These are phyloP conservation scores for Camelina sativa DNA, from an alignment of 345 rosid species.

Conservation along the genomic window DNA sequence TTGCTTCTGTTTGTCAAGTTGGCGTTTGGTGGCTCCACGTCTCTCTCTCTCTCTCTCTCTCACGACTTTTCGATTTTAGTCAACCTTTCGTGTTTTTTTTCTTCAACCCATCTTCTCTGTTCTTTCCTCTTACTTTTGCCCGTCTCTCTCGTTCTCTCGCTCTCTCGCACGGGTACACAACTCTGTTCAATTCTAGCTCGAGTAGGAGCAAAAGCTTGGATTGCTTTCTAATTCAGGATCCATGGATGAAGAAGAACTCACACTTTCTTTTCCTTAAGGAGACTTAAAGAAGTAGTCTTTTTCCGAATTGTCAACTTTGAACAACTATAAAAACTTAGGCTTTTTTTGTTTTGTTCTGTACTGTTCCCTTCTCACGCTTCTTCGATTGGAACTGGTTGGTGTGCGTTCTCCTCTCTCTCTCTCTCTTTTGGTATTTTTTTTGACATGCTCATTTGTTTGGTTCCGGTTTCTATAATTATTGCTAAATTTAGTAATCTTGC, in stretches of 20 bases:
- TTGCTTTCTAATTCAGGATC: slow-evolving; percentile 5
- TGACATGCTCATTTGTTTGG: slow-evolving; percentile 23
- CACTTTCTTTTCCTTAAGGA: slow-evolving; percentile 30
- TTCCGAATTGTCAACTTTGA: slow-evolving; percentile 21
- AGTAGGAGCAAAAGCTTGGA: slow-evolving; percentile 2
- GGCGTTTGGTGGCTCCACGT: slow-evolving; percentile 49
- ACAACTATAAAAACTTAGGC: not conserved
- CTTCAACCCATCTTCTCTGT: slow-evolving; percentile 27
- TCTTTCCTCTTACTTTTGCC: slow-evolving; percentile 18
- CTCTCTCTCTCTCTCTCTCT: slow-evolving; percentile 21
- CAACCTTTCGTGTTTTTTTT: slow-evolving; percentile 29
- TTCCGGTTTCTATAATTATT: not conserved
- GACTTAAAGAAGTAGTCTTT: not conserved
- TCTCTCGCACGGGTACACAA: slow-evolving; percentile 19
- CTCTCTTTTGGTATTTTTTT: slow-evolving; percentile 15
- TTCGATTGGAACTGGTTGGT: slow-evolving; percentile 22
- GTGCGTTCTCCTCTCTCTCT: not conserved
- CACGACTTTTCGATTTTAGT: slow-evolving; percentile 43
- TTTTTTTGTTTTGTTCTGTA: not conserved
- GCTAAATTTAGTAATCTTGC: slow-evolving; percentile 26
- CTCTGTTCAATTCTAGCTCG: slow-evolving; percentile 25
- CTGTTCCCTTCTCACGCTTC: slow-evolving; percentile 1
- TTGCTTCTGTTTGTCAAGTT: slow-evolving; percentile 36
- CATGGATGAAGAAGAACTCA: slow-evolving; percentile 30
- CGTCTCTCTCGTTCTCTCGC: slow-evolving; percentile 16